A percentile compares a stretch with the other conserved stretches of the same genome.
phyloP scores from a whole-genome alignment of 352 stramenopile genomes.

The Globisporangium cylindrosporum region DNA sequence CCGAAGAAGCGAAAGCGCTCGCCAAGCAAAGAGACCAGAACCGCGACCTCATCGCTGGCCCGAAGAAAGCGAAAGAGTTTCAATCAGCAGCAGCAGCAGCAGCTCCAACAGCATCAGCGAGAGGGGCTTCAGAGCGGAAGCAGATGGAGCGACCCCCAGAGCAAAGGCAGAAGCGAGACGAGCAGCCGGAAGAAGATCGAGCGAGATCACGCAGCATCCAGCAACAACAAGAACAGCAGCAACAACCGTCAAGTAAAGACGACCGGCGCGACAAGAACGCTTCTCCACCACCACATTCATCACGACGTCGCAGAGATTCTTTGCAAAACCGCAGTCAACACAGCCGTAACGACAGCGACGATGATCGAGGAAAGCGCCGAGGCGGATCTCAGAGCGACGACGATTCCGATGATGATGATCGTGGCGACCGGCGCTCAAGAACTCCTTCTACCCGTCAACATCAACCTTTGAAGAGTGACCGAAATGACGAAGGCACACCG shows the following conservation, averaged over 20 bases:
- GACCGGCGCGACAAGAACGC: slow-evolving; percentile 4
- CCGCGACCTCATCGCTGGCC: slow-evolving; percentile 30
- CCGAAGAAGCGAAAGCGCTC: slow-evolving; percentile 16
- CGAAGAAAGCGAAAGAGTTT: slow-evolving; percentile 19
- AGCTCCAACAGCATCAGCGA: slow-evolving; percentile 6
- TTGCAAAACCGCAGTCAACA: slow-evolving; percentile 15
- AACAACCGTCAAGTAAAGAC: slow-evolving; percentile 8
- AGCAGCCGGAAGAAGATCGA: slow-evolving; percentile 13
- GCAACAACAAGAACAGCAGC: background rate
- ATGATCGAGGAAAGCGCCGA: slow-evolving; percentile 22
- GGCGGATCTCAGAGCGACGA: background rate
- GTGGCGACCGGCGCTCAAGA: background rate
- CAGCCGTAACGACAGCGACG: slow-evolving; percentile 16
- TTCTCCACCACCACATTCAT: background rate
- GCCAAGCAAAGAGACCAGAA: slow-evolving; percentile 21
- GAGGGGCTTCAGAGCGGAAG: slow-evolving; percentile 15
- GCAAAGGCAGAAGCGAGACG: slow-evolving; percentile 21
- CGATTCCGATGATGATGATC: slow-evolving; percentile 23
- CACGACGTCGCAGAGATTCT: slow-evolving; percentile 10
- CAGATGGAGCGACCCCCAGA: slow-evolving; percentile 13
- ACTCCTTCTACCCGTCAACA: background rate
- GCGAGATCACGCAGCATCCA: slow-evolving; percentile 12
- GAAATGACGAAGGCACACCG: background rate
- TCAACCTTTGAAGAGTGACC: background rate
- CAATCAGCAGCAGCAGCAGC: background rate